Evolutionary conservation across 2,329 filamentous ascomycete genomes (phyloP).

Genomic region (Pseudocercospora macadamiae): DNA sequence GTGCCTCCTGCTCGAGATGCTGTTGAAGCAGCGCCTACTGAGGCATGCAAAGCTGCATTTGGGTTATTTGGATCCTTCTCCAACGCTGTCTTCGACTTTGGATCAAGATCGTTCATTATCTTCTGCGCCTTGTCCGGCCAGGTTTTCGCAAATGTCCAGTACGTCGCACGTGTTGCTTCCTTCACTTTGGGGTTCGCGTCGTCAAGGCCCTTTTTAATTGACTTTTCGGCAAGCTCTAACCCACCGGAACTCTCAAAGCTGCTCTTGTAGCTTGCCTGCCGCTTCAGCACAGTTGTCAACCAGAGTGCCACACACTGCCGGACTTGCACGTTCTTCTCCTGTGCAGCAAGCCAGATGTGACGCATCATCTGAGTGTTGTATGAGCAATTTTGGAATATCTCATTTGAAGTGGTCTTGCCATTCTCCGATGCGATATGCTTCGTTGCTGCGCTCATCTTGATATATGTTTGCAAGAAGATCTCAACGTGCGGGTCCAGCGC

Average conservation of each 20-base stretch:
- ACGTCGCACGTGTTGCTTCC: conserved; percentile 81
- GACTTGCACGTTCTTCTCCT: conserved; percentile 92
- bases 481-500: conserved; percentile 87
- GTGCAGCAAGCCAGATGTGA: conserved; percentile 77
- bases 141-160: conserved; percentile 77
- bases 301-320: conserved; percentile 78
- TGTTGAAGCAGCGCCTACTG: conserved; percentile 50
- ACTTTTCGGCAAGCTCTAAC: conserved; percentile 81
- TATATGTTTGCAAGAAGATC: conserved; percentile 81
- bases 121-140: conserved; percentile 78
- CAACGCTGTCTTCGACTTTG: conserved; percentile 76
- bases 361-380: conserved; percentile 82
- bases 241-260: conserved; percentile 84
- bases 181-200: conserved; percentile 90
- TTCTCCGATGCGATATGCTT: conserved; percentile 91
- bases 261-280: conserved; percentile 75
- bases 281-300: conserved; percentile 79
- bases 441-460: conserved; percentile 85
- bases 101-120: conserved; percentile 77
- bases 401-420: conserved; percentile 79
- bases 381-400: conserved; percentile 75
- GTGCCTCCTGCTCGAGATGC: conserved; percentile 42
- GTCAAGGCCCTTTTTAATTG: conserved; percentile 81
- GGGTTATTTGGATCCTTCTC: conserved; percentile 85
- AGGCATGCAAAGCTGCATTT: conserved; percentile 51